A percentile compares a stretch with the other conserved stretches of the same genome.
phyloP scores from a whole-genome alignment of 371 early-diverging fungal species.

The Blakeslea trispora region DNA sequence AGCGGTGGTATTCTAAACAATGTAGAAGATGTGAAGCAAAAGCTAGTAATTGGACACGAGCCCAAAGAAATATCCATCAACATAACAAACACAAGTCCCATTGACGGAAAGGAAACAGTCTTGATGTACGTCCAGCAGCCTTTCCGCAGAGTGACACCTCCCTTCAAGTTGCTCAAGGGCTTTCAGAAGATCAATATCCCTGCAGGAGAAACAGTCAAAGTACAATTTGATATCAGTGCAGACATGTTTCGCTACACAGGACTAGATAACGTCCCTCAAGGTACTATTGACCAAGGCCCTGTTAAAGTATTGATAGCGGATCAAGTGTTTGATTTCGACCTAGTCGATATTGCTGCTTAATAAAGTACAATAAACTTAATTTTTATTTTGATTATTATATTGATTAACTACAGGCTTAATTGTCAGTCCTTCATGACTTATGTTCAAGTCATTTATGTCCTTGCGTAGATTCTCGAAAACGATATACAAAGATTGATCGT shows the following conservation, averaged over 20 bases:
- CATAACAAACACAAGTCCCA: slow-evolving; percentile 55
- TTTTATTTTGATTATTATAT: no score
- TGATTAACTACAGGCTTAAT: slow-evolving; percentile 12
- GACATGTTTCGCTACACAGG: slow-evolving; percentile 43
- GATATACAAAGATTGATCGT: slow-evolving; percentile 30
- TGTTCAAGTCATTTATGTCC: slow-evolving; percentile 11
- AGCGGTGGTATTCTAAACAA: slow-evolving; percentile 5
- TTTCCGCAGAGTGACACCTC: slow-evolving; percentile 46
- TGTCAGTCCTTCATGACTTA: slow-evolving; percentile 1
- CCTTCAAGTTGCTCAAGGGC: slow-evolving; percentile 44
- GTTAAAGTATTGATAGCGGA: slow-evolving; percentile 34
- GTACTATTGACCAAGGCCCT: slow-evolving; percentile 32
- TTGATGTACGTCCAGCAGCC: slow-evolving; percentile 64
- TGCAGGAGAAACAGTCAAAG: slow-evolving; percentile 40
- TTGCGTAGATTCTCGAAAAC: slow-evolving; percentile 29
- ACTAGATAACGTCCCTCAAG: slow-evolving; percentile 24
- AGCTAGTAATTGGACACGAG: slow-evolving; percentile 12
- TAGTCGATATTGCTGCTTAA: slow-evolving; percentile 3
- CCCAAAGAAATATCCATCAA: slow-evolving; percentile 37
- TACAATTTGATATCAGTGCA: slow-evolving; percentile 44
- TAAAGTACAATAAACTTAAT: no score
- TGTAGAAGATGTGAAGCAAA: neutral
- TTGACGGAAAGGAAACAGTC: slow-evolving; percentile 58
- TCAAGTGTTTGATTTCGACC: slow-evolving; percentile 24
- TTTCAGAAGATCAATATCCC: slow-evolving; percentile 56